Conservation (phyloP, 306 rosid species). For the Acacia melanoxylon region DNA sequence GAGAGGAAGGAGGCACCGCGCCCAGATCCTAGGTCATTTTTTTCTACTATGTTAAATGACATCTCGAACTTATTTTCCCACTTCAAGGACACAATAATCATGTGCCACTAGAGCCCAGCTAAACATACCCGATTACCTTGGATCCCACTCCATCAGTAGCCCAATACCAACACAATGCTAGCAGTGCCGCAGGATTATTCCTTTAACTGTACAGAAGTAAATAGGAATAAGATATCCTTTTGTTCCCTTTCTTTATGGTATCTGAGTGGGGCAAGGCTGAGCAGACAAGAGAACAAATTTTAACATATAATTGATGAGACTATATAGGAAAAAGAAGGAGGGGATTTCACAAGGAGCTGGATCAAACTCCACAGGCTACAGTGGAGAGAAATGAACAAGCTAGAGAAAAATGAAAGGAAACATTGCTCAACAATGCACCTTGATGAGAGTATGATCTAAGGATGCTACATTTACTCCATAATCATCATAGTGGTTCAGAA, state of each 20-base stretch:
- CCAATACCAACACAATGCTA: slow-evolving; percentile 98
- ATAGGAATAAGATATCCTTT: slow-evolving; percentile 6
- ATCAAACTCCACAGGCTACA: not conserved
- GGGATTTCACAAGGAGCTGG: not conserved
- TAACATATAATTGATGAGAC: not conserved
- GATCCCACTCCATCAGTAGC: slow-evolving; percentile 94
- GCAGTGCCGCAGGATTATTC: slow-evolving; percentile 90
- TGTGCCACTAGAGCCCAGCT: no score
- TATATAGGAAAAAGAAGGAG: not conserved
- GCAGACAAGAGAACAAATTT: not conserved
- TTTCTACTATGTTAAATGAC: no score
- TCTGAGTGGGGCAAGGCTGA: not conserved
- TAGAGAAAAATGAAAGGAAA: no score
- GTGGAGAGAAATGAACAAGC: not conserved
- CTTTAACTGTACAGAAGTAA: slow-evolving; percentile 50
- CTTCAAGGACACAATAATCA: no score
- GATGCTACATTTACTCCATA: not conserved
- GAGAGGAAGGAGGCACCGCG: no score
- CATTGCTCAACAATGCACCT: not conserved
- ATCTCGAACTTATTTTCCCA: no score
- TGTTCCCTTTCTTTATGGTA: not conserved
- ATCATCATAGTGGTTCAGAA: not conserved
- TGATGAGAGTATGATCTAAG: not conserved
- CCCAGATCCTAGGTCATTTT: no score
- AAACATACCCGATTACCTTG: no score